phyloP scores from a whole-genome alignment of 2,329 filamentous ascomycete species.

The Fusarium mundagurra region DNA sequence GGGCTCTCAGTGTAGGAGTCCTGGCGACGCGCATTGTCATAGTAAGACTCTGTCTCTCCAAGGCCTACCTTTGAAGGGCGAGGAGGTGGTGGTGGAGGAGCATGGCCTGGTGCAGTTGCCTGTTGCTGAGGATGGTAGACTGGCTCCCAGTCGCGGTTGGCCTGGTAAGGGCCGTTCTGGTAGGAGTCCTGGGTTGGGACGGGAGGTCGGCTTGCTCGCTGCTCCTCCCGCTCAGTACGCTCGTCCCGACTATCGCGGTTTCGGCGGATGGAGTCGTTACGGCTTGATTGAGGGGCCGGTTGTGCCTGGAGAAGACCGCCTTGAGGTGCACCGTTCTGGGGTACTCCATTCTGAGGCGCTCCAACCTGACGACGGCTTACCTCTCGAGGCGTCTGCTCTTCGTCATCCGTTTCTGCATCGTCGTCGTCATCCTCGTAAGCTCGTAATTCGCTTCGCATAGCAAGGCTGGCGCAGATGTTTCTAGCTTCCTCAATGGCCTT shows the following conservation, averaged over 20 bases:
- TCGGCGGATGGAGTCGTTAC: slow-evolving; percentile 36
- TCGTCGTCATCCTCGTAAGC: slow-evolving; percentile 52
- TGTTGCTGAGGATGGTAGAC: slow-evolving; percentile 38
- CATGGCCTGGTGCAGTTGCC: slow-evolving; percentile 31
- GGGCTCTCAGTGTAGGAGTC: slow-evolving; percentile 40
- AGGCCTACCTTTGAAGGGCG: slow-evolving; percentile 51
- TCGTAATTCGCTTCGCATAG: slow-evolving; percentile 62
- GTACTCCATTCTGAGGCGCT: slow-evolving; percentile 22
- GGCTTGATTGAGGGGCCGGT: slow-evolving; percentile 12
- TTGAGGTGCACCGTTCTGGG: slow-evolving; percentile 24
- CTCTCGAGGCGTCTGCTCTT: slow-evolving; percentile 32
- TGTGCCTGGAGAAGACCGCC: slow-evolving; percentile 31
- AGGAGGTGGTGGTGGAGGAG: slow-evolving; percentile 50
- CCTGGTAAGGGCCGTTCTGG: slow-evolving; percentile 34
- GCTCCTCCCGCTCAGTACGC: slow-evolving; percentile 27
- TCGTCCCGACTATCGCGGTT: slow-evolving; percentile 40
- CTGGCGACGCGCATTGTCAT: slow-evolving; percentile 40
- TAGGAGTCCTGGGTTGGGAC: slow-evolving; percentile 34
- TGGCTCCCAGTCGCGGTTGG: slow-evolving; percentile 45
- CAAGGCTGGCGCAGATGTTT: slow-evolving; percentile 59
- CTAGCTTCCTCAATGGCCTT: slow-evolving; percentile 61
- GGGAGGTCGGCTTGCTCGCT: slow-evolving; percentile 37
- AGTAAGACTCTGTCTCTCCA: slow-evolving; percentile 48
- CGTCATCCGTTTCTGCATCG: slow-evolving; percentile 46
- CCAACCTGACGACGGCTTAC: slow-evolving; percentile 31